phyloP scores from a whole-genome alignment of 352 stramenopile species.

The Phytophthora cactorum region DNA sequence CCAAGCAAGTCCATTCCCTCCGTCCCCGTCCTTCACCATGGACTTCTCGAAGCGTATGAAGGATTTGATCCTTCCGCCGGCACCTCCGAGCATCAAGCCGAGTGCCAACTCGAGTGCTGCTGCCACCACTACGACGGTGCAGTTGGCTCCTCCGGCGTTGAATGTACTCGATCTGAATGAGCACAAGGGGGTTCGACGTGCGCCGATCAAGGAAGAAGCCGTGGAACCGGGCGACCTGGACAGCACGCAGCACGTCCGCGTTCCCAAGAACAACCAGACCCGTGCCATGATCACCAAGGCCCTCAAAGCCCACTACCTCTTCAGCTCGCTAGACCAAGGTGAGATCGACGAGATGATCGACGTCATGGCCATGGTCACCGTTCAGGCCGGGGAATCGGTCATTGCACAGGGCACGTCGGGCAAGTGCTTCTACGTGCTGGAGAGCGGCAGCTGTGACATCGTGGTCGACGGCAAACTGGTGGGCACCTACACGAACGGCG shows the following conservation, averaged over 20 bases:
- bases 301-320: slow-evolving; percentile 86
- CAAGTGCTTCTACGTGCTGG: slow-evolving; percentile 95
- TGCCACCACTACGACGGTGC: slow-evolving; percentile 27
- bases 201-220: slow-evolving; percentile 79
- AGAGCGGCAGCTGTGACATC: slow-evolving; percentile 90
- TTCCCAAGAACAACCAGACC: slow-evolving; percentile 80
- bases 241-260: slow-evolving; percentile 50
- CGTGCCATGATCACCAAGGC: slow-evolving; percentile 79
- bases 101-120: slow-evolving; percentile 46
- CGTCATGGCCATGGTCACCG: slow-evolving; percentile 80
- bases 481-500: slow-evolving; percentile 77
- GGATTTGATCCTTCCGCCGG: slow-evolving; percentile 67
- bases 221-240: slow-evolving; percentile 73
- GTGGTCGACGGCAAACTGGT: slow-evolving; percentile 81
- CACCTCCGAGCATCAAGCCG: slow-evolving; percentile 55
- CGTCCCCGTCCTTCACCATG: slow-evolving; percentile 39
- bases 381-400: slow-evolving; percentile 66
- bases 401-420: slow-evolving; percentile 86
- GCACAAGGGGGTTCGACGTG: slow-evolving; percentile 70
- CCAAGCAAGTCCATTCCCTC: slow-evolving; percentile 22
- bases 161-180: slow-evolving; percentile 57
- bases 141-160: slow-evolving; percentile 36
- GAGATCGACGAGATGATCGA: slow-evolving; percentile 88
- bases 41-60: slow-evolving; percentile 82
- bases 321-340: slow-evolving; percentile 73